phyloP scores from a whole-genome alignment of 495 filamentous ascomycete genomes.

The Penicillium fimorum region DNA sequence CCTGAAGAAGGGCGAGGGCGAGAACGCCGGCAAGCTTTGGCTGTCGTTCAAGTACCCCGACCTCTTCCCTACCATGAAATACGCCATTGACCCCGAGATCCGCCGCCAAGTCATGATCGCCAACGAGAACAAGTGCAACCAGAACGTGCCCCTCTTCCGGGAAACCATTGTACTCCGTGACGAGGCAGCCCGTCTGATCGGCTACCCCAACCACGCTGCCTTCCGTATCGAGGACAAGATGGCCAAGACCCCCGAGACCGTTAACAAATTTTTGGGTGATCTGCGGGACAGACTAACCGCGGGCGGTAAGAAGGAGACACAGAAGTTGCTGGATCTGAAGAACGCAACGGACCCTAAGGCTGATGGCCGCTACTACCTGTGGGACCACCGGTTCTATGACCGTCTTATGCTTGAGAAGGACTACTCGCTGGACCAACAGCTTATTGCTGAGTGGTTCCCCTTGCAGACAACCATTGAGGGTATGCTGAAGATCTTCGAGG shows the following conservation, averaged over 20 bases:
- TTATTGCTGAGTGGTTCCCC: conserved; percentile 93
- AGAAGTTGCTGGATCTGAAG: conserved; percentile 73
- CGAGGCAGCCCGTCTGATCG: conserved; percentile 85
- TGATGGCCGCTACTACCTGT: conserved; percentile 82
- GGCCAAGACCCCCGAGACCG: conserved; percentile 87
- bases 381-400: conserved; percentile 88
- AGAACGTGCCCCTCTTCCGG: conserved; percentile 81
- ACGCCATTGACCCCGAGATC: conserved; percentile 56
- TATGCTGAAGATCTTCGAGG: conserved; percentile 94
- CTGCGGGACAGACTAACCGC: conserved; percentile 69
- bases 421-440: conserved; percentile 81
- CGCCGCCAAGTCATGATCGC: conserved; percentile 56
- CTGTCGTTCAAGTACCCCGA: conserved; percentile 72
- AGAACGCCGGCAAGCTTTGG: conserved; percentile 62
- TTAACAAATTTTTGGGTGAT: conserved; percentile 80
- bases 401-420: conserved; percentile 90
- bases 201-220: conserved; percentile 88
- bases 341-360: conserved; percentile 63
- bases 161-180: conserved; percentile 87
- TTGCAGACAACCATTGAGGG: conserved; percentile 76
- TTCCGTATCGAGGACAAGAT: conserved; percentile 96
- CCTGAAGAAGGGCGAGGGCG: conserved; percentile 69
- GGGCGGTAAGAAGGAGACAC: conserved; percentile 75
- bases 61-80: conserved; percentile 64
- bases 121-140: conserved; percentile 80